Conservation (phyloP, 2,329 filamentous ascomycete species). For the Colletotrichum trifolii region DNA sequence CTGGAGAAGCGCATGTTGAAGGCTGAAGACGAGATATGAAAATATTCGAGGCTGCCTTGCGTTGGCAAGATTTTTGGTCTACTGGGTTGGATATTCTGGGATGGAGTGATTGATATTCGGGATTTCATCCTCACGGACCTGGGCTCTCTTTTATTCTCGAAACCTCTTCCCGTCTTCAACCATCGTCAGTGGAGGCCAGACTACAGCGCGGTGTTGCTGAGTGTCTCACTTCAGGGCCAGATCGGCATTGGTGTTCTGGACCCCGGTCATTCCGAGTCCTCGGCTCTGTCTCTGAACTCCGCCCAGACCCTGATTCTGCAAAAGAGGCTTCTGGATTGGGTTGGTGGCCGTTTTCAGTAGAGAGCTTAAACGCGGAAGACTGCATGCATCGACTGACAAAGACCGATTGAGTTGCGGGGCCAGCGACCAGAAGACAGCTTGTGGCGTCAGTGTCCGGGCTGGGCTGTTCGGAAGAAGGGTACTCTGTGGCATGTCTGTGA, state of each 20-base stretch:
- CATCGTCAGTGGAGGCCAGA: background rate
- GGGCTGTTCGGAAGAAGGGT: background rate
- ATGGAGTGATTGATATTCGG: no score
- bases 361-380: background rate
- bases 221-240: conserved; percentile 8
- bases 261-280: conserved; percentile 1
- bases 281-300: conserved; percentile 1
- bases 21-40: background rate
- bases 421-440: background rate
- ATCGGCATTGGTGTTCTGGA: conserved; percentile 1
- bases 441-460: background rate
- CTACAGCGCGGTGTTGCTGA: background rate
- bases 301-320: background rate
- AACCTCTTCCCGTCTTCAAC: background rate
- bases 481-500: no score
- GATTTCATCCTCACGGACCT: no score
- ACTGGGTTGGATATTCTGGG: background rate
- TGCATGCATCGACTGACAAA: conserved; percentile 3
- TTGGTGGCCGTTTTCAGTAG: conserved; percentile 7
- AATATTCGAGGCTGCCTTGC: background rate
- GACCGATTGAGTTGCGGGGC: background rate
- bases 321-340: conserved; percentile 1
- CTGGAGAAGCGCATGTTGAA: conserved; percentile 14
- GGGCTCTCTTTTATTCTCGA: no score
- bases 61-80: background rate